A percentile compares a stretch with the other conserved stretches of the same genome.
These are phyloP conservation scores for Oryza australiensis DNA, from an alignment of 176 grass and related monocot species.

Conservation along the genomic window DNA sequence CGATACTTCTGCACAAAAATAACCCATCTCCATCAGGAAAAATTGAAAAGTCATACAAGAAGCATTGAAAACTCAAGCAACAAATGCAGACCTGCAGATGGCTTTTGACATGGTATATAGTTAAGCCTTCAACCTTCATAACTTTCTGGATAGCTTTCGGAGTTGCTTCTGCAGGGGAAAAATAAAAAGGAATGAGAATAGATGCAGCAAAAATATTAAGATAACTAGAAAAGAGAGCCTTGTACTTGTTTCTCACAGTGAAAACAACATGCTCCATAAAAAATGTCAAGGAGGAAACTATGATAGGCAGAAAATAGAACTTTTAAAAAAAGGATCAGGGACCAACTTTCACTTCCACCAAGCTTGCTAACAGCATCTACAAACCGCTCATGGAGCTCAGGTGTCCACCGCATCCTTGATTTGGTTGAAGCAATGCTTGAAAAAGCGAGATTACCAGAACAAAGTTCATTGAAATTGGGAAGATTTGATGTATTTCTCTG, in stretches of 20 bases:
- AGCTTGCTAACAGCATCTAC: conserved; percentile 74
- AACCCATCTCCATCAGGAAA: conserved; percentile 13
- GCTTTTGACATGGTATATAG: conserved; percentile 92
- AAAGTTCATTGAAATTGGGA: conserved; percentile 44
- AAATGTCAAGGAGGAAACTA: conserved; percentile 2
- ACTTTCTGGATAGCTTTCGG: conserved; percentile 84
- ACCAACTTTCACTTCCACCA: conserved; percentile 80
- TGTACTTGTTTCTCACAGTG: neutral
- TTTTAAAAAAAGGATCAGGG: conserved; percentile 1
- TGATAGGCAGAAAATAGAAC: conserved; percentile 8
- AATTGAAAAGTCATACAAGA: neutral
- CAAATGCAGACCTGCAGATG: conserved; percentile 65
- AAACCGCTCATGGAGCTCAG: conserved; percentile 78
- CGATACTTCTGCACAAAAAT: conserved; percentile 68
- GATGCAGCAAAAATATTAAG: neutral
- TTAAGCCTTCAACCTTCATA: conserved; percentile 83
- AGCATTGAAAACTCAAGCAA: neutral
- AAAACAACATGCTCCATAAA: neutral
- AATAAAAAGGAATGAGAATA: neutral
- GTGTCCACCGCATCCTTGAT: conserved; percentile 77
- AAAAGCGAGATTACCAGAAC: conserved; percentile 34
- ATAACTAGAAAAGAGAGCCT: neutral
- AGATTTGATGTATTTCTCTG: conserved; percentile 30
- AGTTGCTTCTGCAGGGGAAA: conserved; percentile 68
- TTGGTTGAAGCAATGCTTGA: conserved; percentile 44